Evolutionary conservation across 2,329 filamentous ascomycete genomes (phyloP).

Genomic region (Beauveria scarabaeidicola): DNA sequence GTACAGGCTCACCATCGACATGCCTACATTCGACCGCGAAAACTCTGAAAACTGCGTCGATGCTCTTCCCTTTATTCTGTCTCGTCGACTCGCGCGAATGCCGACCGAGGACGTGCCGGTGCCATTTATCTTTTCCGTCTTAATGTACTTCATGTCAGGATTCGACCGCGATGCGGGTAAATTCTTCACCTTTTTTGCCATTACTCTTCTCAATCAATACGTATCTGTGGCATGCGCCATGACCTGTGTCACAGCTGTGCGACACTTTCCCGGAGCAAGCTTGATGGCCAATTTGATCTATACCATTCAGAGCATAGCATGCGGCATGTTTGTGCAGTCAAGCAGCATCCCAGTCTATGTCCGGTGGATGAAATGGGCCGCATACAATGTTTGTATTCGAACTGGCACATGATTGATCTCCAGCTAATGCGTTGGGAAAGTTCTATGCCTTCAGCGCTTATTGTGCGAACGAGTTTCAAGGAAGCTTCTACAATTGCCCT

Average conservation of each 20-base stretch:
- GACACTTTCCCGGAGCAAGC: constrained; percentile 62
- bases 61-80: constrained; percentile 60
- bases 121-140: constrained; percentile 59
- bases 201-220: constrained; percentile 63
- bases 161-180: constrained; percentile 54
- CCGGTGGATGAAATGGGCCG: constrained; percentile 66
- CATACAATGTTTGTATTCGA: constrained; percentile 41
- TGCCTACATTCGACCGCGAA: constrained; percentile 68
- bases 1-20: constrained; percentile 66
- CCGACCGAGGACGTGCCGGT: constrained; percentile 66
- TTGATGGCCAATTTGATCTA: constrained; percentile 65
- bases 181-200: constrained; percentile 64
- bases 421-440: constrained; percentile 24
- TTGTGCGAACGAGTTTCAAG: constrained; percentile 63
- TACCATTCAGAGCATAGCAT: constrained; percentile 65
- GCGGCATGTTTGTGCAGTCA: constrained; percentile 68
- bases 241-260: constrained; percentile 54
- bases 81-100: constrained; percentile 58
- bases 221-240: constrained; percentile 65
- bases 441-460: constrained; percentile 67
- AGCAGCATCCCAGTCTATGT: constrained; percentile 68
- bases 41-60: constrained; percentile 63
- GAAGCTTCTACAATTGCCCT: constrained; percentile 66
- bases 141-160: constrained; percentile 73
- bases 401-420: neutral